A percentile compares a stretch with the other conserved stretches of the same genome.
Evolutionary conservation across 2,329 filamentous ascomycete genomes (phyloP).

Genomic region (Pseudogymnoascus destructans): DNA sequence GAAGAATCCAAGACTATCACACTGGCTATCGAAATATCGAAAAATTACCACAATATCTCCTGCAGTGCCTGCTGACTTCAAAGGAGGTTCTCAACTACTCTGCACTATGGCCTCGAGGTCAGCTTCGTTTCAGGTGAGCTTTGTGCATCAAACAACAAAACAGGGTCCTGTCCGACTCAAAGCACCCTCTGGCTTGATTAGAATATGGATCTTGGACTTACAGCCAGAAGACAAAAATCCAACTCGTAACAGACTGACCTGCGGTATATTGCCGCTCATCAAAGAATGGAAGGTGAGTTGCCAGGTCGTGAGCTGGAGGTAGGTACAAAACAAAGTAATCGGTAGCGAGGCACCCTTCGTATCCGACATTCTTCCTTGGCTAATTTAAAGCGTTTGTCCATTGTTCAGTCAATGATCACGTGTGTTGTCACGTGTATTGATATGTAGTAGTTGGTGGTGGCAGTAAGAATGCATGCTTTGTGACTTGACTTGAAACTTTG

Average conservation of each 20-base stretch:
- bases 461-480: background rate
- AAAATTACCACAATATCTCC: constrained; percentile 36
- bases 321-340: constrained; percentile 6
- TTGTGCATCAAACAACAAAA: background rate
- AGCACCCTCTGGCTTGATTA: background rate
- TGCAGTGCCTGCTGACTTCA: constrained; percentile 79
- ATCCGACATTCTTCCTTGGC: constrained; percentile 6
- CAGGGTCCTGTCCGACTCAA: background rate
- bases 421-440: background rate
- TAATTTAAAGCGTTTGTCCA: constrained; percentile 3
- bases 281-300: constrained; percentile 8
- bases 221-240: constrained; percentile 1
- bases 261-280: background rate
- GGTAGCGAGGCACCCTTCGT: constrained; percentile 5
- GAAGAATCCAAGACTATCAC: constrained; percentile 26
- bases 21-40: constrained; percentile 8
- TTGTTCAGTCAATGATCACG: background rate
- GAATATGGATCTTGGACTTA: constrained; percentile 3
- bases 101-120: constrained; percentile 14
- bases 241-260: constrained; percentile 3
- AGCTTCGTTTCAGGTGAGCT: constrained; percentile 6
- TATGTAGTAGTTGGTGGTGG: background rate
- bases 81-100: constrained; percentile 39
- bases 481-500: background rate
- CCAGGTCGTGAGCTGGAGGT: constrained; percentile 1